These are phyloP conservation scores for Penicillium malachiteum DNA, from an alignment of 495 filamentous ascomycete species.

Conservation along the genomic window DNA sequence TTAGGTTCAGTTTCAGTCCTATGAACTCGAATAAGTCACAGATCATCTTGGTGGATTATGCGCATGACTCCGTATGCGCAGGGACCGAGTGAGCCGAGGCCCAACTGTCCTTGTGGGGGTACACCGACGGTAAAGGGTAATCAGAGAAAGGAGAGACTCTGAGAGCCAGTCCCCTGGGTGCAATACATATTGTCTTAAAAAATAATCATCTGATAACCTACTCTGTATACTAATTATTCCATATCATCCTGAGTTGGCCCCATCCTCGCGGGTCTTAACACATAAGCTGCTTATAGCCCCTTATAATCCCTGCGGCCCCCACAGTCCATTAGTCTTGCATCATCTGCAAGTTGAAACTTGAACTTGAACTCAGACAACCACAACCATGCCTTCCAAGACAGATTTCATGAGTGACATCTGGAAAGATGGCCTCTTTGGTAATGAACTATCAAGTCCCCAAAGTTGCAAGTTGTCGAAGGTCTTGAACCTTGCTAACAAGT, in stretches of 20 bases:
- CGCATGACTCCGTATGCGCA: background rate
- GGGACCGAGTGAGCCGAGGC: conserved; percentile 20
- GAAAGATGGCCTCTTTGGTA: conserved; percentile 84
- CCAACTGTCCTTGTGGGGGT: conserved; percentile 22
- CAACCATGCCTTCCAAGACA: conserved; percentile 56
- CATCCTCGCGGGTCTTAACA: background rate
- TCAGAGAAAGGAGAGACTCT: no score
- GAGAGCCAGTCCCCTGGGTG: no score
- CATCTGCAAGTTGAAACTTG: background rate
- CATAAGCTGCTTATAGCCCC: background rate
- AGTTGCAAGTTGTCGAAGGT: background rate
- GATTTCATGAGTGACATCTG: conserved; percentile 79
- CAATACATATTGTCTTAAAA: no score
- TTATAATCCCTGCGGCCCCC: background rate
- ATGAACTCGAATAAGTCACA: no score
- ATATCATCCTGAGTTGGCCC: background rate
- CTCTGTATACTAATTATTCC: no score
- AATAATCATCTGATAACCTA: background rate
- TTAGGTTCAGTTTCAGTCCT: no score
- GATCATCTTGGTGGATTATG: background rate
- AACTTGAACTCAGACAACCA: background rate
- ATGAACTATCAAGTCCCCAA: background rate
- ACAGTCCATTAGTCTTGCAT: background rate
- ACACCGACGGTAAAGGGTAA: conserved; percentile 12
- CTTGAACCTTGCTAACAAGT: conserved; percentile 7